Percentiles rank a stretch among this genome's conserved stretches.
Conservation (phyloP, 2,329 filamentous ascomycete species). For the Fusarium anguioides region DNA sequence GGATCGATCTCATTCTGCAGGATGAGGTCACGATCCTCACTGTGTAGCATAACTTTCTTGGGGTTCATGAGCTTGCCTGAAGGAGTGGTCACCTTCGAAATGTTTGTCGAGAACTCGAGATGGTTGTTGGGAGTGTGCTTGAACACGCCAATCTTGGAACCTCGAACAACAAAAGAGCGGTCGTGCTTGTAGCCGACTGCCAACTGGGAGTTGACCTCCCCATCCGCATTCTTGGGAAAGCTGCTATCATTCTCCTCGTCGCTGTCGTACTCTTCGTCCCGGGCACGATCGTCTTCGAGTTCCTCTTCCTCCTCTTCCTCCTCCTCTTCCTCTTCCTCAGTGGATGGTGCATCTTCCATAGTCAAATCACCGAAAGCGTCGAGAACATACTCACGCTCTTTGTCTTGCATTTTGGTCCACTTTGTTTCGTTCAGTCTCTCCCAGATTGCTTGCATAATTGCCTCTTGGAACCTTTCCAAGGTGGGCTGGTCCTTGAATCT, state of each 20-base stretch:
- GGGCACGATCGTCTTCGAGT: slow-evolving; percentile 70
- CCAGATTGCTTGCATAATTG: slow-evolving; percentile 95
- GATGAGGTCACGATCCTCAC: slow-evolving; percentile 89
- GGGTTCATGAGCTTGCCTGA: slow-evolving; percentile 89
- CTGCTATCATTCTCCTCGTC: slow-evolving; percentile 79
- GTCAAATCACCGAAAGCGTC: slow-evolving; percentile 95
- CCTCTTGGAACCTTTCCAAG: slow-evolving; percentile 89
- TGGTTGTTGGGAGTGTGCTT: slow-evolving; percentile 94
- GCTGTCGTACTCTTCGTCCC: slow-evolving; percentile 74
- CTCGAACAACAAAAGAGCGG: slow-evolving; percentile 94
- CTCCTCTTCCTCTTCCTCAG: slow-evolving; percentile 62
- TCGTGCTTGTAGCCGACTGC: slow-evolving; percentile 98
- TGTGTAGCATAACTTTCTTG: slow-evolving; percentile 96
- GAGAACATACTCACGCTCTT: slow-evolving; percentile 92
- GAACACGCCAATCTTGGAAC: slow-evolving; percentile 98
- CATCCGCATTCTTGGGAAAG: slow-evolving; percentile 78
- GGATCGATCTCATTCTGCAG: slow-evolving; percentile 85
- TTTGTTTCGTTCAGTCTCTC: slow-evolving; percentile 95
- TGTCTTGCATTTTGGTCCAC: slow-evolving; percentile 92
- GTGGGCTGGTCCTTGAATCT: slow-evolving; percentile 87
- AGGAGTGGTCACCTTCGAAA: slow-evolving; percentile 93
- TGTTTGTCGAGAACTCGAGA: slow-evolving; percentile 95
- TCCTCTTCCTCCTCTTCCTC: slow-evolving; percentile 68
- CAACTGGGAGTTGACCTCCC: slow-evolving; percentile 90
- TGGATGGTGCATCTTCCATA: slow-evolving; percentile 78